phyloP scores from a whole-genome alignment of 257 asterid genomes.

The Osmanthus fragrans region DNA sequence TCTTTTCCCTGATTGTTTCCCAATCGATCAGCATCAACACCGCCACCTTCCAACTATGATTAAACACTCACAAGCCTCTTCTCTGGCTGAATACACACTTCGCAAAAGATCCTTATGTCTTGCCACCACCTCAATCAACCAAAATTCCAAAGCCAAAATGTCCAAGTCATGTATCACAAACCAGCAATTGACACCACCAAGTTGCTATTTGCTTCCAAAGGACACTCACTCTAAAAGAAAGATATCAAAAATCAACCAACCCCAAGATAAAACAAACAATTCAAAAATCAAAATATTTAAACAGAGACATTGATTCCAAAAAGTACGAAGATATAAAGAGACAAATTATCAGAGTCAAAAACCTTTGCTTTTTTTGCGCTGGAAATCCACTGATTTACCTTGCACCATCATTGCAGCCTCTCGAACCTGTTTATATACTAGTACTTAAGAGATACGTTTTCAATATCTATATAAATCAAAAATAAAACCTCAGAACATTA shows the following conservation, averaged over 20 bases:
- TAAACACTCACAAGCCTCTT: neutral
- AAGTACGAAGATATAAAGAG: neutral
- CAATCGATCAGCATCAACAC: neutral
- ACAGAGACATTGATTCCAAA: neutral
- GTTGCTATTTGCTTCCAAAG: neutral
- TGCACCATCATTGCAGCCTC: slow-evolving; percentile 84
- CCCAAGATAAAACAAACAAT: neutral
- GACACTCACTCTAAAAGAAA: neutral
- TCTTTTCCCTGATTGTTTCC: neutral
- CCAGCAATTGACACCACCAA: neutral
- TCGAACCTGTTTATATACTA: slow-evolving; percentile 60
- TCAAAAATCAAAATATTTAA: neutral
- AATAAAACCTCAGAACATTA: slow-evolving; percentile 17
- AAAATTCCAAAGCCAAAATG: neutral
- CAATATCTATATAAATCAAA: slow-evolving; percentile 9
- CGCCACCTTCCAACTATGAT: neutral
- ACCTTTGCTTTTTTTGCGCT: slow-evolving; percentile 97
- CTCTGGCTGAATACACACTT: neutral
- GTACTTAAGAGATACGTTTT: neutral
- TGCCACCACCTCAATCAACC: neutral
- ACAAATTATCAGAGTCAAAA: slow-evolving; percentile 1
- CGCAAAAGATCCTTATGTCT: neutral
- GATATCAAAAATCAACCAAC: neutral
- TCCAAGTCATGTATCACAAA: neutral
- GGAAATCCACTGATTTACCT: slow-evolving; percentile 93